These are phyloP conservation scores for Mycena maculata DNA, from an alignment of 768 basidiomycete genomes.

Conservation along the genomic window DNA sequence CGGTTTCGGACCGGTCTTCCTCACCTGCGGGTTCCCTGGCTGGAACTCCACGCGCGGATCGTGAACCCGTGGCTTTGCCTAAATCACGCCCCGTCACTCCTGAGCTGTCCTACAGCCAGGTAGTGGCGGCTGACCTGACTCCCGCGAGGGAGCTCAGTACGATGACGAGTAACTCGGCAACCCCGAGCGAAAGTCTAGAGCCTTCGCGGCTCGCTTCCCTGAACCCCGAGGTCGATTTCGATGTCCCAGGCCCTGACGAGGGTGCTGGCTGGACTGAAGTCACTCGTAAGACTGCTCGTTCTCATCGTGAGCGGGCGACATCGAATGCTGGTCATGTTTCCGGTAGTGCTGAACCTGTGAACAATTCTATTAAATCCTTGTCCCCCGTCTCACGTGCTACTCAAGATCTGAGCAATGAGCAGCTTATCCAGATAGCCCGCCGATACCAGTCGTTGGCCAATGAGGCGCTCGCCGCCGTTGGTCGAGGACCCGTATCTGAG, in stretches of 20 bases:
- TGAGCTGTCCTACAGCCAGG: neutral
- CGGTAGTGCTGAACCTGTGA: too few relatives aligned
- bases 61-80: neutral
- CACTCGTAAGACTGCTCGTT: constrained; percentile 4
- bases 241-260: neutral
- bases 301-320: constrained; percentile 4
- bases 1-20: neutral
- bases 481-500: neutral
- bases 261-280: neutral
- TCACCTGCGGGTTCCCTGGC: neutral
- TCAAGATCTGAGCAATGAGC: neutral
- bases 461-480: neutral
- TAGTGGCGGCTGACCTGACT: neutral
- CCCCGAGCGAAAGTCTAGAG: neutral
- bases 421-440: neutral
- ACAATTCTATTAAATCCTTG: neutral
- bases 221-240: neutral
- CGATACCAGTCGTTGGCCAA: neutral
- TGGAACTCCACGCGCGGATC: neutral
- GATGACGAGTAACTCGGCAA: neutral
- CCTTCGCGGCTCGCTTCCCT: neutral
- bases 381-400: neutral
- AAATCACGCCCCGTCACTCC: neutral
- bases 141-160: neutral
- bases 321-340: neutral